Percentiles rank a stretch among this genome's conserved stretches.
These are phyloP conservation scores for Avena sativa DNA, from an alignment of 176 grass and related monocot species.

Conservation along the genomic window DNA sequence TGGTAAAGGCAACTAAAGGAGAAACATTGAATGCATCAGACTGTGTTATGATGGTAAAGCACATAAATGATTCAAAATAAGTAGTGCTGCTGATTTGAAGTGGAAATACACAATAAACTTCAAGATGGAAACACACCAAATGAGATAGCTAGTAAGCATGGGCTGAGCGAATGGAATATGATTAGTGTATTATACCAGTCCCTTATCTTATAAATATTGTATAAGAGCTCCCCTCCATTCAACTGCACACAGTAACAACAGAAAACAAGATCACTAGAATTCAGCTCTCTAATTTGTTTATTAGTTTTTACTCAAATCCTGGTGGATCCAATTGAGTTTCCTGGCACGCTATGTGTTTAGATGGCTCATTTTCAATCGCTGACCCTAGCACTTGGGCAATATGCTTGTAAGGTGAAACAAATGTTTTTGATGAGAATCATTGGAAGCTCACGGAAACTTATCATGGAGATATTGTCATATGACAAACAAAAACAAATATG, in stretches of 20 bases:
- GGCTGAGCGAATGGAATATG: neutral
- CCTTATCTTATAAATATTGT: neutral
- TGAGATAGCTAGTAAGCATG: slow-evolving; percentile 4
- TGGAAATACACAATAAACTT: slow-evolving; percentile 2
- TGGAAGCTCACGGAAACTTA: slow-evolving; percentile 26
- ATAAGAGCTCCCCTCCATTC: slow-evolving; percentile 7
- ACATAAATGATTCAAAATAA: slow-evolving; percentile 36
- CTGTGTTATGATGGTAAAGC: neutral
- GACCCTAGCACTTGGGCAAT: neutral
- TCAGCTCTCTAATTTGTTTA: neutral
- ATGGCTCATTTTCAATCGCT: slow-evolving; percentile 1
- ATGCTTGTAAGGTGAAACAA: no score
- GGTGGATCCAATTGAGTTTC: slow-evolving; percentile 29
- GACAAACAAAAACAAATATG: slow-evolving; percentile 5
- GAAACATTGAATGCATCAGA: slow-evolving; percentile 21
- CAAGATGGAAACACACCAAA: neutral
- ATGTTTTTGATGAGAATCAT: slow-evolving; percentile 25
- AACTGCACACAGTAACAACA: slow-evolving; percentile 9
- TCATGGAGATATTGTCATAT: slow-evolving; percentile 26
- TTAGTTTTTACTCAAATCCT: slow-evolving; percentile 14
- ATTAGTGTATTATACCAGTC: slow-evolving; percentile 13
- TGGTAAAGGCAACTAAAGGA: slow-evolving; percentile 22
- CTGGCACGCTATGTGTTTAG: neutral
- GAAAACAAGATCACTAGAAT: slow-evolving; percentile 15
- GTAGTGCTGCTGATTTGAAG: slow-evolving; percentile 22